Conservation (phyloP, 345 rosid species). For the Cardamine resedifolia region DNA sequence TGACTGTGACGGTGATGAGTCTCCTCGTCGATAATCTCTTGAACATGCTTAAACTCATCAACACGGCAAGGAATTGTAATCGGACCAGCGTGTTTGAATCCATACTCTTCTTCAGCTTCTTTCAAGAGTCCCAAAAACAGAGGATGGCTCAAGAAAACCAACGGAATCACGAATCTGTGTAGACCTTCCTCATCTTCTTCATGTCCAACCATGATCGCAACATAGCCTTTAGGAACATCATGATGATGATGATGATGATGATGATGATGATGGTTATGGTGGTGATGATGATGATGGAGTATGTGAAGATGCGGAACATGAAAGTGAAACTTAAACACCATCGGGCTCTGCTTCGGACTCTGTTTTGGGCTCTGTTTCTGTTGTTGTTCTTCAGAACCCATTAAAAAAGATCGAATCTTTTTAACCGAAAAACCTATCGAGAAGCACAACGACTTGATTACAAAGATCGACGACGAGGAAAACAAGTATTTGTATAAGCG, state of each 20-base stretch:
- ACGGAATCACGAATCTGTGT: conserved; percentile 74
- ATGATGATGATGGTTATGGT: conserved; percentile 36
- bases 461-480: not conserved
- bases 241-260: conserved; percentile 36
- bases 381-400: conserved; percentile 44
- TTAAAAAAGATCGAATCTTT: conserved; percentile 27
- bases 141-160: conserved; percentile 75
- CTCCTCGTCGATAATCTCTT: conserved; percentile 64
- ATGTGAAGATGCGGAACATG: conserved; percentile 47
- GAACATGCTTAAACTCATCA: conserved; percentile 69
- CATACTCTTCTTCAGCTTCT: conserved; percentile 81
- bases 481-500: not conserved
- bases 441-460: conserved; percentile 10
- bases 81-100: conserved; percentile 76
- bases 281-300: conserved; percentile 35
- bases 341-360: conserved; percentile 20
- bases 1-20: conserved; percentile 46
- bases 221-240: conserved; percentile 67
- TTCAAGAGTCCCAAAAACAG: conserved; percentile 60
- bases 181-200: conserved; percentile 56
- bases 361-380: conserved; percentile 31
- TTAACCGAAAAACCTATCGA: conserved; percentile 10
- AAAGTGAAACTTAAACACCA: conserved; percentile 53
- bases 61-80: conserved; percentile 84
- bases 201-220: conserved; percentile 78